Conservation (phyloP, 108 stramenopile genomes). For the Cyclotella cryptica region DNA sequence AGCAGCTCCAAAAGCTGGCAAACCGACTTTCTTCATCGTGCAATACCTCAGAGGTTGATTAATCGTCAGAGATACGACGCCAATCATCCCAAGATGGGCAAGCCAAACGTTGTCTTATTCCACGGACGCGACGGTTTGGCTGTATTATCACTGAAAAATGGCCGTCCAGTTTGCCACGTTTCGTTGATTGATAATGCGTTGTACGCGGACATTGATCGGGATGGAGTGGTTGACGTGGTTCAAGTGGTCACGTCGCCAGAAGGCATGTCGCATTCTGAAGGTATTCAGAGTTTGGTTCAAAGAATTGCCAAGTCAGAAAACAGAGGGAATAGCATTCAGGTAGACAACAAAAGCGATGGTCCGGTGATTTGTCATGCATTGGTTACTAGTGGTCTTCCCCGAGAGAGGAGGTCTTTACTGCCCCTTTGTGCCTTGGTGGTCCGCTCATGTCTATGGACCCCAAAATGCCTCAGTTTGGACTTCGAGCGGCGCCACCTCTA, state of each 20-base stretch:
- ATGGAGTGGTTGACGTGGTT: slow-evolving; percentile 79
- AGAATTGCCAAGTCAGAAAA: slow-evolving; percentile 22
- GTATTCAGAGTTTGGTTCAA: slow-evolving; percentile 47
- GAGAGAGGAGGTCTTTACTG: slow-evolving; percentile 82
- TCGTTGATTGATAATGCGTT: slow-evolving; percentile 72
- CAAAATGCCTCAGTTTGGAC: slow-evolving; percentile 11
- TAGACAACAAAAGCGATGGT: slow-evolving; percentile 2
- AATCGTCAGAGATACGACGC: slow-evolving; percentile 41
- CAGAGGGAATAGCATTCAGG: neutral
- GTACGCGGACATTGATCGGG: slow-evolving; percentile 82
- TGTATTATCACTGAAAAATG: slow-evolving; percentile 85
- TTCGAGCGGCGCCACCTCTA: slow-evolving; percentile 69
- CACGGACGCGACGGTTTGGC: slow-evolving; percentile 73
- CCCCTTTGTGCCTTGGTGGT: slow-evolving; percentile 62
- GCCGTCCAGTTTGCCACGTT: slow-evolving; percentile 76
- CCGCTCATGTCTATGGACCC: slow-evolving; percentile 34
- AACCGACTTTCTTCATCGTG: slow-evolving; percentile 46
- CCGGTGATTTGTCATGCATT: slow-evolving; percentile 72
- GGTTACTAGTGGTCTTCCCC: slow-evolving; percentile 79
- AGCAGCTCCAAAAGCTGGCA: slow-evolving; percentile 38
- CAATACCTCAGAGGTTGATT: slow-evolving; percentile 43
- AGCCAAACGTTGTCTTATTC: slow-evolving; percentile 77
- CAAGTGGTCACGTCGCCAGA: slow-evolving; percentile 60
- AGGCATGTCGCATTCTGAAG: slow-evolving; percentile 25
- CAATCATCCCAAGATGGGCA: slow-evolving; percentile 61